Evolutionary conservation across 2,329 filamentous ascomycete genomes (phyloP), one percentile per base, ranked within the genome.

Genomic region (Coniochaeta sp.): DNA sequence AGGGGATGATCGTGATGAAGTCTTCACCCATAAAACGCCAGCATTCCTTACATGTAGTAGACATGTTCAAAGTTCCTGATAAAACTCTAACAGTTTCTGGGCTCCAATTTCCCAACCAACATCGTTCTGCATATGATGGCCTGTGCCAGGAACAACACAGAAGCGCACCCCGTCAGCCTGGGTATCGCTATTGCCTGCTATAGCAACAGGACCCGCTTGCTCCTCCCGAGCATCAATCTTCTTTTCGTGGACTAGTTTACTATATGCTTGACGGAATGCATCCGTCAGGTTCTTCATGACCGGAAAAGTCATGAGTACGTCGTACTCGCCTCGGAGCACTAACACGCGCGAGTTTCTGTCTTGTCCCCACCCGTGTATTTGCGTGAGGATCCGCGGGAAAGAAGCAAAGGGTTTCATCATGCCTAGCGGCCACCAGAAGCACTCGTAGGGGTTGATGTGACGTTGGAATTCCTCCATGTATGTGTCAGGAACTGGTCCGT

Each of bases 121-220:
- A 64, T 84, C 80, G 60, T 84, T 81, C 66, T 83, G 79, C 52
- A 83, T 62, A 68, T 84, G 81, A 67, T 84, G 80, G 1, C 76
- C 81, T 3, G 79, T 72, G 2, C 73, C 75, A 3, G 73, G 69
- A 1, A 82, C 76, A 54, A 77, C 68, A 17, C 65, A 72, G 55
- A 79, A 68, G 55, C 70, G 67, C 11, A 82, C 77, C 1, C 76
- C 77, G 12, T 70, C 65, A 3, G 70, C 69, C 2, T 47, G 64
- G 22, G 67, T 64, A 56, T 73, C 72, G 33, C 64, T 28, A 1
- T 57, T 68, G 7, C 64, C 67, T 47, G 66, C 67, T 0, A 66
- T 68, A 0, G 60, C 26, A 9, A 69, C 12, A 2, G 60, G 26
- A 7, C 47, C 24, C 28, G 8, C 19, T 2, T 26, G 6, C 22